Conservation (phyloP, 148 eudicot species). For the Fagopyrum homotropicum region DNA sequence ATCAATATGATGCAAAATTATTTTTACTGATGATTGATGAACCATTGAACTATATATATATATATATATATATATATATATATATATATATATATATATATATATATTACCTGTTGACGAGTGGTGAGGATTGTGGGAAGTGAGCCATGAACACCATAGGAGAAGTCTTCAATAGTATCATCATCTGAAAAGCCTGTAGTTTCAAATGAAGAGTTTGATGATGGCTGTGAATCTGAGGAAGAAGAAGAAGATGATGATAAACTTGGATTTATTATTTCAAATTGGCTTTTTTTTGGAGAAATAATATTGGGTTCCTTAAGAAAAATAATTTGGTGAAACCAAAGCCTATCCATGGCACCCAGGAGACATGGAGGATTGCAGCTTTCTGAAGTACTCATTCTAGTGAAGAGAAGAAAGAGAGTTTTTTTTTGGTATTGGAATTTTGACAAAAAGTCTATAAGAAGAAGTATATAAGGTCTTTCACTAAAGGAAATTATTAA, state of each 20-base stretch:
- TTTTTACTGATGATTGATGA: not conserved
- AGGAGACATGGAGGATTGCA: not conserved
- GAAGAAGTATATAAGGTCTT: not conserved
- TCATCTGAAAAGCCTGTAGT: not conserved
- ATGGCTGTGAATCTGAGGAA: slow-evolving; percentile 1
- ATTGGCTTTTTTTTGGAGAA: not conserved
- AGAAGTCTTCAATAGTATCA: slow-evolving; percentile 1
- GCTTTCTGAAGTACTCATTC: slow-evolving; percentile 1
- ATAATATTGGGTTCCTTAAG: not conserved
- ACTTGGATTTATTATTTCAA: not conserved
- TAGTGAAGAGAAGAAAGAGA: not conserved
- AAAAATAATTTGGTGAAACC: slow-evolving; percentile 6
- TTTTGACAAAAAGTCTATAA: not conserved
- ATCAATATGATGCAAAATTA: not conserved
- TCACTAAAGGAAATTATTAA: not conserved
- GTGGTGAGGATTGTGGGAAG: not conserved
- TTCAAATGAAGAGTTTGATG: slow-evolving; percentile 5
- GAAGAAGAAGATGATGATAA: not conserved
- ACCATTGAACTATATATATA: no score
- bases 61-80: not conserved
- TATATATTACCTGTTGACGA: not conserved
- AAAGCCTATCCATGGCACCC: slow-evolving; percentile 7
- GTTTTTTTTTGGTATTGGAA: not conserved
- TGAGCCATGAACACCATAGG: slow-evolving; percentile 11
- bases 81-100: no score